A percentile compares a stretch with the other conserved stretches of the same genome.
These are phyloP conservation scores for Incumbomyces delicatus DNA, from an alignment of 2,329 filamentous ascomycete species.

Conservation along the genomic window DNA sequence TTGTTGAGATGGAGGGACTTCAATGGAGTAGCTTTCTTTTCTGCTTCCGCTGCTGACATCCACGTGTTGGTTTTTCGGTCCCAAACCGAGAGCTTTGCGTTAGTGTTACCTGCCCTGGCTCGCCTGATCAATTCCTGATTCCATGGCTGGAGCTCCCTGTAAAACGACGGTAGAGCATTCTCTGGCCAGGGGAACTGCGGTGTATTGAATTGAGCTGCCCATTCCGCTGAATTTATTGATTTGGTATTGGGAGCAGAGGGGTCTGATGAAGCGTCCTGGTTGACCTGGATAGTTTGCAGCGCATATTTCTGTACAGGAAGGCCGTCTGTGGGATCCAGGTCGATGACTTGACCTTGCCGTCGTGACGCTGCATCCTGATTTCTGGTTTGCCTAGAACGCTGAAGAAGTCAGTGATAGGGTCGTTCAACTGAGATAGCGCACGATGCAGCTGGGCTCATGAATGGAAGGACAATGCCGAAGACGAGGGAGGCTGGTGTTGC, in stretches of 20 bases:
- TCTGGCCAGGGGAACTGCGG: slow-evolving; percentile 63
- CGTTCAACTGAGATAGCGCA: too few species aligned
- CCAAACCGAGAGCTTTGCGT: slow-evolving; percentile 14
- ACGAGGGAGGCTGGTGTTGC: too few species aligned
- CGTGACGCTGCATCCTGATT: slow-evolving; percentile 42
- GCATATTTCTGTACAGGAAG: slow-evolving; percentile 88
- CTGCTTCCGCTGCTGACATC: slow-evolving; percentile 10
- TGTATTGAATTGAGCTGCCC: slow-evolving; percentile 15
- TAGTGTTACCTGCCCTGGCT: slow-evolving; percentile 13
- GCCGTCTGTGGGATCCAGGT: slow-evolving; percentile 60
- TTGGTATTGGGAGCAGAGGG: slow-evolving; percentile 20
- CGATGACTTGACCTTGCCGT: slow-evolving; percentile 40
- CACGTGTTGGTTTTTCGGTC: slow-evolving; percentile 15
- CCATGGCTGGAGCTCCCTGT: slow-evolving; percentile 57
- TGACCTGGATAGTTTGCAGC: slow-evolving; percentile 58
- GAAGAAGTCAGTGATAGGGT: slow-evolving; percentile 35
- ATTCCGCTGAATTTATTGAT: slow-evolving; percentile 9
- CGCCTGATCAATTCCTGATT: slow-evolving; percentile 19
- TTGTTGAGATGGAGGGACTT: slow-evolving; percentile 9
- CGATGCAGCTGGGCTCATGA: too few species aligned
- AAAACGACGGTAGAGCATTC: slow-evolving; percentile 80
- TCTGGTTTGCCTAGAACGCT: slow-evolving; percentile 40
- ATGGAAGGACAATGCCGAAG: too few species aligned
- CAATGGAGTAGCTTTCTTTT: slow-evolving; percentile 5
- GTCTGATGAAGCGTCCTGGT: slow-evolving; percentile 49